Evolutionary conservation across 768 basidiomycete species (phyloP).

Genomic region (Psilocybe subaeruginosa): DNA sequence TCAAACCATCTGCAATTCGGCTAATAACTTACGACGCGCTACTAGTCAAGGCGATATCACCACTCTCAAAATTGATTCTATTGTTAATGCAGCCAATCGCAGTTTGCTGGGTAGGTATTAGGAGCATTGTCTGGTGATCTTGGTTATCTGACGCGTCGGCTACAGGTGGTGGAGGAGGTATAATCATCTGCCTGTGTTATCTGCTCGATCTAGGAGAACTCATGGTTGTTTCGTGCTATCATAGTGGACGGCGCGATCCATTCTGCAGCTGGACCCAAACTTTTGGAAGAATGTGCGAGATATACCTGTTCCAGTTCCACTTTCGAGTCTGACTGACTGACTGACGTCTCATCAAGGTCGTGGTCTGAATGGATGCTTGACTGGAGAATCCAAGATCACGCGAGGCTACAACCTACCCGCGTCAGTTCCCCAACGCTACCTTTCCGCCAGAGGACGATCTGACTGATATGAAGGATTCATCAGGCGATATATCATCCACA

Average conservation of each 20-base stretch:
- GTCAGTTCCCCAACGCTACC: constrained; percentile 43
- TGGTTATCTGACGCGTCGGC: not conserved
- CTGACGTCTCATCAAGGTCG: constrained; percentile 45
- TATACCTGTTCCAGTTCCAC: not conserved
- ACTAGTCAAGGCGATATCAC: constrained; percentile 82
- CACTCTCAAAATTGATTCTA: constrained; percentile 64
- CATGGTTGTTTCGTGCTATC: constrained; percentile 1
- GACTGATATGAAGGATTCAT: not conserved
- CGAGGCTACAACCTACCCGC: constrained; percentile 75
- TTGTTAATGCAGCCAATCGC: constrained; percentile 85
- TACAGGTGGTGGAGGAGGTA: constrained; percentile 79
- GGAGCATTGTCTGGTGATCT: not conserved
- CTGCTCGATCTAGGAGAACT: not conserved
- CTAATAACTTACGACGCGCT: not conserved
- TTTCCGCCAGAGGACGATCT: not conserved
- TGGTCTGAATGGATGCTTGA: constrained; percentile 64
- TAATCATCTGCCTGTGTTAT: constrained; percentile 20
- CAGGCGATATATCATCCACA: constrained; percentile 76
- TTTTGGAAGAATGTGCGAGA: constrained; percentile 70
- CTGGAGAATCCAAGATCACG: constrained; percentile 81
- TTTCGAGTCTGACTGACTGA: not conserved
- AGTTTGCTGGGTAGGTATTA: constrained; percentile 61
- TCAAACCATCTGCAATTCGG: not conserved
- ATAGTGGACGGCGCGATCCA: constrained; percentile 87
- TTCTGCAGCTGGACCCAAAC: constrained; percentile 65